Base-by-base conservation (phyloP, 2,329 filamentous ascomycete genomes). In the Fusarium sp. region DNA sequence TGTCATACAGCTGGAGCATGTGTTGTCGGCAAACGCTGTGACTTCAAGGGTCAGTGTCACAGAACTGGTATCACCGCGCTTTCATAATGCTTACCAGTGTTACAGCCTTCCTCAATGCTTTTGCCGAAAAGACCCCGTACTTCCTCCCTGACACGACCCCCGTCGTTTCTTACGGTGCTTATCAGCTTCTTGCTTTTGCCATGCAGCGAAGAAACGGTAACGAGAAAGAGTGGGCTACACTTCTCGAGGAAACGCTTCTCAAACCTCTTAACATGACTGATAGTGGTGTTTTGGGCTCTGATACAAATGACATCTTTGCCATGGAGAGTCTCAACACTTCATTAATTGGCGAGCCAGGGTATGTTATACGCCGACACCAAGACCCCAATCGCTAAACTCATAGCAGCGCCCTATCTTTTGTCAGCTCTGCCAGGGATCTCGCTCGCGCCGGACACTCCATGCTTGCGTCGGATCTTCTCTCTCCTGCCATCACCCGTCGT, bases 401-500 rank as follows among this genome's bases (percentile, higher is more conserved):
- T 7, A 15, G 0, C 1, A 72, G 70, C 36, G 70, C 70, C 2
- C 17, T 71, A 1, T 71, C 70, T 1, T 55, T 72, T 4, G 52
- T 71, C 9, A 71, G 57, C 17, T 69, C 70, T 1, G 63, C 60
- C 4, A 37, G 63, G 4, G 70, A 72, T 20, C 70, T 72, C 15
- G 67, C 67, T 1, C 66, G 67, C 3, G 62, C 59, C 0, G 70
- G 70, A 0, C 58, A 71, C 25, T 71, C 67, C 4, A 72, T 72
- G 13, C 49, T 54, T 3, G 59, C 60, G 4, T 76, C 75, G 0
- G 48, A 41, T 0, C 66, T 78, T 0, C 42, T 76, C 11, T 37
- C 67, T 0, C 42, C 68, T 1, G 58, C 65, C 1, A 25, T 67
- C 4, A 78, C 72, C 1, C 75, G 76, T 21, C 74, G 76, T 33